These are phyloP conservation scores for Podaxis carcinomalis DNA, from an alignment of 768 basidiomycete genomes.

Conservation along the genomic window DNA sequence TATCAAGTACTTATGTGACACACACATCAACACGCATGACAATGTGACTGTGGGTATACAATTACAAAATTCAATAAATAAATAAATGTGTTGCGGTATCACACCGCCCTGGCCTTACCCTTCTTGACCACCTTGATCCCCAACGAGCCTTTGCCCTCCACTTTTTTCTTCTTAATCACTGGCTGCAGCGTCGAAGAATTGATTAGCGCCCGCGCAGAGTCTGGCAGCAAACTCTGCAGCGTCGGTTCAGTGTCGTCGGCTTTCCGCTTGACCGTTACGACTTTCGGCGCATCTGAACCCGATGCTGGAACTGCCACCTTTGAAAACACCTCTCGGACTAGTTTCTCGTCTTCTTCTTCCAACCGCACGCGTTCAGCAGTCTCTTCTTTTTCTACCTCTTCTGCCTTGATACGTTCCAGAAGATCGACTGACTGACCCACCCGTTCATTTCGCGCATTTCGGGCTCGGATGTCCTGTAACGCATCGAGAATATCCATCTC, in stretches of 20 bases:
- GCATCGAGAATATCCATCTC: slow-evolving; percentile 99
- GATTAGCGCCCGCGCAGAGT: slow-evolving; percentile 58
- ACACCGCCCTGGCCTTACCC: slow-evolving; percentile 17
- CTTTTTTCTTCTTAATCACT: slow-evolving; percentile 50
- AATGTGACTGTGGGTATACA: slow-evolving; percentile 1
- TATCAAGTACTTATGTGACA: too few relatives aligned
- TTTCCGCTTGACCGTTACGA: slow-evolving; percentile 82
- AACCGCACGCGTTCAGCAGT: slow-evolving; percentile 63
- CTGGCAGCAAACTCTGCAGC: slow-evolving; percentile 63
- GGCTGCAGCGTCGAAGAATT: slow-evolving; percentile 34
- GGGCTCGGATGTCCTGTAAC: slow-evolving; percentile 84
- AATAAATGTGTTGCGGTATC: neutral
- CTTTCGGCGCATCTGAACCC: slow-evolving; percentile 19
- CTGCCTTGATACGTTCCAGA: slow-evolving; percentile 51
- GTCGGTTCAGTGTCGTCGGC: slow-evolving; percentile 77
- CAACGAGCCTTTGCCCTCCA: slow-evolving; percentile 54
- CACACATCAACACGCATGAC: neutral
- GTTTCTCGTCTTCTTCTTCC: slow-evolving; percentile 89
- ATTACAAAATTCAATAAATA: neutral
- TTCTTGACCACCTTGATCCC: slow-evolving; percentile 76
- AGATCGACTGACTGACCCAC: slow-evolving; percentile 74
- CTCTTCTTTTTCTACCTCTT: slow-evolving; percentile 77
- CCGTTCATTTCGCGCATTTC: slow-evolving; percentile 86
- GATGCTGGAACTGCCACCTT: slow-evolving; percentile 45
- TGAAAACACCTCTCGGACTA: slow-evolving; percentile 85